phyloP scores from a whole-genome alignment of 202 grass and related monocot species.

The Hordeum pubiflorum region DNA sequence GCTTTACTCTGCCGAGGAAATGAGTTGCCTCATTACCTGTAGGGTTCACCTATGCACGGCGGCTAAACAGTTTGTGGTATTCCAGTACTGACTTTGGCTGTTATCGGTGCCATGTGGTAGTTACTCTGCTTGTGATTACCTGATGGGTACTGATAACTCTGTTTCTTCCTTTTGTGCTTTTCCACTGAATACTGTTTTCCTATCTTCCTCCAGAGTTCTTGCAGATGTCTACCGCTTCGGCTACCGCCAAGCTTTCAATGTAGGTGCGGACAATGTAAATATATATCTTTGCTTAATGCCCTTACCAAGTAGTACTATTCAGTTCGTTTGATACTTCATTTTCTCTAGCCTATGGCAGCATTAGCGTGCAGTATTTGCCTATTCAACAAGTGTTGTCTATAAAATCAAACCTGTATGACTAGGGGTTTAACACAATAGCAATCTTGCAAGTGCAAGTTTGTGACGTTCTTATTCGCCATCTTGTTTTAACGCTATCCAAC shows the following conservation, averaged over 20 bases:
- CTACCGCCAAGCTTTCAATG: slow-evolving; percentile 81
- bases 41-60: not conserved
- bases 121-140: not conserved
- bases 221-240: slow-evolving; percentile 78
- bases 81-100: not conserved
- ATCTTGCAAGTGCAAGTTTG: not conserved
- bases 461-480: not conserved
- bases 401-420: not conserved
- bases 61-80: not conserved
- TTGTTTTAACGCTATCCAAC: slow-evolving; percentile 5
- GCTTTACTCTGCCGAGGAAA: not conserved
- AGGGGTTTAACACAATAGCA: not conserved
- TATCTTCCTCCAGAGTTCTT: slow-evolving; percentile 64
- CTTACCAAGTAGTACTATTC: slow-evolving; percentile 4
- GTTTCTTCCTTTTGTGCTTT: not conserved
- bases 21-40: not conserved
- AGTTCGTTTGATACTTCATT: not conserved
- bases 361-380: not conserved
- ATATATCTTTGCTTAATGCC: not conserved
- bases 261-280: slow-evolving; percentile 56
- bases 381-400: not conserved
- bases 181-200: not conserved
- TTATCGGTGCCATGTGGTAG: not conserved
- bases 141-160: not conserved
- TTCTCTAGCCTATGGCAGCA: not conserved